These are phyloP conservation scores for Elasticomyces elasticus DNA, from an alignment of 495 filamentous ascomycete species.

Conservation along the genomic window DNA sequence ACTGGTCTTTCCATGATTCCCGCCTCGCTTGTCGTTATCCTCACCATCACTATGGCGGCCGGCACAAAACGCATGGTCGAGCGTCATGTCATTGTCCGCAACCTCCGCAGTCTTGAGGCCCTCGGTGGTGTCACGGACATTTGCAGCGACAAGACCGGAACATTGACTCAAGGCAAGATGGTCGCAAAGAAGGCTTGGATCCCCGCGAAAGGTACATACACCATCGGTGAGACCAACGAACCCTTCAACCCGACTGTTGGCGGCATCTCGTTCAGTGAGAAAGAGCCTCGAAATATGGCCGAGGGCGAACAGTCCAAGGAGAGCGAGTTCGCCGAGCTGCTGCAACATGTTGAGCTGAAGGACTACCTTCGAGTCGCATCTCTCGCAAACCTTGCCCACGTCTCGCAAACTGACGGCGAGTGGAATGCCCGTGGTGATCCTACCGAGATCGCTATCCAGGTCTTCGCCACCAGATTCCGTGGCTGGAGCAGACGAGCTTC, in stretches of 20 bases:
- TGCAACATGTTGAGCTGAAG: conserved; percentile 25
- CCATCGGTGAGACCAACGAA: conserved; percentile 27
- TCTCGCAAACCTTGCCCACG: conserved; percentile 31
- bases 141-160: conserved; percentile 63
- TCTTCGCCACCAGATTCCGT: conserved; percentile 39
- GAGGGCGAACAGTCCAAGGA: conserved; percentile 25
- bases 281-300: conserved; percentile 21
- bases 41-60: conserved; percentile 2
- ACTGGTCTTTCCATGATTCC: conserved; percentile 49
- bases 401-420: conserved; percentile 26
- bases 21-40: conserved; percentile 40
- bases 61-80: conserved; percentile 31
- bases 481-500: conserved; percentile 31
- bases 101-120: conserved; percentile 43
- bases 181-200: conserved; percentile 42
- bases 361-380: conserved; percentile 30
- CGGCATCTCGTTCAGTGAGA: conserved; percentile 19
- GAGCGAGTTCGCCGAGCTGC: conserved; percentile 28
- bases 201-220: conserved; percentile 30
- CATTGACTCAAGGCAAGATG: conserved; percentile 57
- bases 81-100: conserved; percentile 5
- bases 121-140: conserved; percentile 57
- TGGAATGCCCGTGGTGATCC: conserved; percentile 48
- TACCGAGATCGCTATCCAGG: conserved; percentile 49
- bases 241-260: conserved; percentile 31